Conservation (phyloP, 306 rosid genomes). For the Trichosanthes cucumerina region DNA sequence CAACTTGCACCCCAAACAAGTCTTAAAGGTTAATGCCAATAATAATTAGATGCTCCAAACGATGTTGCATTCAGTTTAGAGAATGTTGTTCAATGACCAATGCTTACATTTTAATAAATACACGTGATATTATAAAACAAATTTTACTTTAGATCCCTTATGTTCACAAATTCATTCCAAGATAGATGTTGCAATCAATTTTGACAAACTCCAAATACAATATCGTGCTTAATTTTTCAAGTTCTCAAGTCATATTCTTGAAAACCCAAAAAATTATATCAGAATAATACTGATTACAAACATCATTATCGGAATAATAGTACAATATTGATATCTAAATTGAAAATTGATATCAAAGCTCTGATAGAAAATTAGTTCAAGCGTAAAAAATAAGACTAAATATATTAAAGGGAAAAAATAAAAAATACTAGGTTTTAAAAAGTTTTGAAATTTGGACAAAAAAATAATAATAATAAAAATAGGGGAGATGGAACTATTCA, state of each 20-base stretch:
- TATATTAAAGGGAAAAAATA: background rate
- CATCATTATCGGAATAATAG: background rate
- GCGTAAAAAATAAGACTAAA: background rate
- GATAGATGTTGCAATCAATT: background rate
- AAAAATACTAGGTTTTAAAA: background rate
- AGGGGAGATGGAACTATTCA: background rate
- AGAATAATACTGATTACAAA: background rate
- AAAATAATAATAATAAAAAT: background rate
- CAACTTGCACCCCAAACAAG: too few relatives aligned
- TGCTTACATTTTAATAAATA: too few relatives aligned
- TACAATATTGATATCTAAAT: background rate
- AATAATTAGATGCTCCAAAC: too few relatives aligned
- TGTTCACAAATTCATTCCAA: too few relatives aligned
- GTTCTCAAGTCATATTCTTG: background rate
- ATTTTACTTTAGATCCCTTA: too few relatives aligned
- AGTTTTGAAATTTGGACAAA: background rate
- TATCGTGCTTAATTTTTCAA: background rate
- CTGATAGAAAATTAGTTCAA: background rate
- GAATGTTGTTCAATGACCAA: too few relatives aligned
- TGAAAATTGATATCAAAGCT: background rate
- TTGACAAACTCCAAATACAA: background rate
- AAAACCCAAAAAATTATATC: background rate
- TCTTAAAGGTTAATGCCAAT: too few relatives aligned
- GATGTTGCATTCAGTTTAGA: too few relatives aligned
- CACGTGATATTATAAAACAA: too few relatives aligned